Percentiles rank a stretch among this genome's conserved stretches.
phyloP scores from a whole-genome alignment of 2,329 filamentous ascomycete genomes.

The Botrytis byssoidea region DNA sequence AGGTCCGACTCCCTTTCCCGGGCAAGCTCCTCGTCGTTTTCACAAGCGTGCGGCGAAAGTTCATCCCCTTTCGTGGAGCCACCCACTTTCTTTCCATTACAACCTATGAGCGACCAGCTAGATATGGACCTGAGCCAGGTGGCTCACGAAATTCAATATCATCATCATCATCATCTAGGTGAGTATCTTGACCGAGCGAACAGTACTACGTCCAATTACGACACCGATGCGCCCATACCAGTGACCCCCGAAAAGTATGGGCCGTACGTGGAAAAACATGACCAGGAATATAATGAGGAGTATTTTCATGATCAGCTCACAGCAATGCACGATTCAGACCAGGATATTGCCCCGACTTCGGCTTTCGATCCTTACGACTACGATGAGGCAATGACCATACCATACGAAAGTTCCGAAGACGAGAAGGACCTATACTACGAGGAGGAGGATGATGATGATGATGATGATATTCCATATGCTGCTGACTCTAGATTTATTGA shows the following conservation, averaged over 20 bases:
- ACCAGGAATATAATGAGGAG: slow-evolving; percentile 29
- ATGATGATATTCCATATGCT: slow-evolving; percentile 50
- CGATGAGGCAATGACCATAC: slow-evolving; percentile 28
- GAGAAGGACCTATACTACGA: slow-evolving; percentile 36
- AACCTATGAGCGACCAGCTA: slow-evolving; percentile 25
- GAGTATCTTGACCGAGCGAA: slow-evolving; percentile 43
- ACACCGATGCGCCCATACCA: slow-evolving; percentile 37
- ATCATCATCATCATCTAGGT: slow-evolving; percentile 52
- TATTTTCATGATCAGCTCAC: slow-evolving; percentile 26
- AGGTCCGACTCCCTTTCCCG: slow-evolving; percentile 34
- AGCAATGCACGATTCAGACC: slow-evolving; percentile 7
- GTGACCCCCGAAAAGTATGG: slow-evolving; percentile 7
- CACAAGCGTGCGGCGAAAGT: slow-evolving; percentile 40
- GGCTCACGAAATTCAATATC: slow-evolving; percentile 32
- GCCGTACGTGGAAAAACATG: slow-evolving; percentile 24
- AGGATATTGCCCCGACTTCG: background rate
- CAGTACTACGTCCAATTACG: slow-evolving; percentile 47
- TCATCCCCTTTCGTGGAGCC: slow-evolving; percentile 38
- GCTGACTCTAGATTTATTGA: slow-evolving; percentile 64
- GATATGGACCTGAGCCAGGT: slow-evolving; percentile 33
- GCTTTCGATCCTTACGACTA: slow-evolving; percentile 20
- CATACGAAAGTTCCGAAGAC: slow-evolving; percentile 36
- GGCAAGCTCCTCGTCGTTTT: slow-evolving; percentile 26
- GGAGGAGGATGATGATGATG: slow-evolving; percentile 52
- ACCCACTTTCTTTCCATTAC: slow-evolving; percentile 34